These are phyloP conservation scores for Lodderomyces metapsilosis DNA, from an alignment of 1,139 yeast genomes.

Conservation along the genomic window DNA sequence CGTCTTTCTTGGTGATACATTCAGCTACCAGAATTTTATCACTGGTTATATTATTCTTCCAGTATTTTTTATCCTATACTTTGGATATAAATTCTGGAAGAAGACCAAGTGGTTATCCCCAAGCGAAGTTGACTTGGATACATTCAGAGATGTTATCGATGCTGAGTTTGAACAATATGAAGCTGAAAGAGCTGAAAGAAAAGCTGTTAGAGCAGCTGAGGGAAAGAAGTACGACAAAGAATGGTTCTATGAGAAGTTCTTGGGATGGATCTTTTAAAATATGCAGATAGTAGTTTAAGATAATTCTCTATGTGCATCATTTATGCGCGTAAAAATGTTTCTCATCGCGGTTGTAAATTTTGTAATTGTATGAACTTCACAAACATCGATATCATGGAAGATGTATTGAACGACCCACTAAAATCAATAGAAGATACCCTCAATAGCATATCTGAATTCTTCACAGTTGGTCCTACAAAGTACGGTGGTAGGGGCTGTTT, in stretches of 20 bases:
- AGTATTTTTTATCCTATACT: conserved; percentile 51
- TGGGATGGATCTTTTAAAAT: conserved; percentile 37
- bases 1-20: conserved; percentile 56
- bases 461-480: conserved; percentile 40
- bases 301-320: too few relatives aligned
- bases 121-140: conserved; percentile 60
- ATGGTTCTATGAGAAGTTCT: conserved; percentile 57
- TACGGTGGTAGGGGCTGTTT: conserved; percentile 72
- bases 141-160: conserved; percentile 65
- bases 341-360: background rate
- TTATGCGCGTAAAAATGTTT: too few relatives aligned
- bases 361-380: too few relatives aligned
- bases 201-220: conserved; percentile 38
- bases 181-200: conserved; percentile 31
- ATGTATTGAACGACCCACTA: background rate
- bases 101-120: conserved; percentile 54
- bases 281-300: background rate
- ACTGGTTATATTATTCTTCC: conserved; percentile 82
- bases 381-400: background rate
- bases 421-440: conserved; percentile 5
- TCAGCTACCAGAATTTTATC: conserved; percentile 55
- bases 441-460: conserved; percentile 25
- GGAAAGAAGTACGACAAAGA: conserved; percentile 39
- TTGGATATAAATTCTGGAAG: conserved; percentile 58
- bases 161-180: conserved; percentile 62